Percentiles rank a stretch among this genome's conserved stretches.
Conservation (phyloP, 805 yeast species). For the Komagataella phaffii region DNA sequence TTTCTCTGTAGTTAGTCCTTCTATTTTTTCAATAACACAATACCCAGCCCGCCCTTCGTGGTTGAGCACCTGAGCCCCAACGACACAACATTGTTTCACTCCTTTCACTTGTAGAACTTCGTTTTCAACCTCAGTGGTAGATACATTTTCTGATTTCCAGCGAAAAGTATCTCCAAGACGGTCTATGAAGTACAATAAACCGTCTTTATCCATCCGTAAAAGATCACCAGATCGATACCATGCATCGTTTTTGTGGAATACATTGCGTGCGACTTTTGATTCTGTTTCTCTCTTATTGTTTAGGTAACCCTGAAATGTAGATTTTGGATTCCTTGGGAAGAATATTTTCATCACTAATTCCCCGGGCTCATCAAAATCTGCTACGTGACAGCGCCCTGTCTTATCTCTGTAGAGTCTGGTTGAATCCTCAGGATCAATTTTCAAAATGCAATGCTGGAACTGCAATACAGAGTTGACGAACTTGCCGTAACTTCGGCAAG, state of each 20-base stretch:
- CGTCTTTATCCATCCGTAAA: conserved; percentile 51
- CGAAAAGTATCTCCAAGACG: conserved; percentile 91
- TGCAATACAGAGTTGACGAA: conserved; percentile 37
- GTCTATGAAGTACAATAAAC: conserved; percentile 74
- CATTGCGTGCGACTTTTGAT: conserved; percentile 60
- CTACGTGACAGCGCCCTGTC: conserved; percentile 45
- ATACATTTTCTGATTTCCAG: conserved; percentile 94
- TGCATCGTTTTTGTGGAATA: conserved; percentile 78
- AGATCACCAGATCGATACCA: conserved; percentile 87
- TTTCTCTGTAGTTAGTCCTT: conserved; percentile 11
- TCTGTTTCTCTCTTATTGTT: conserved; percentile 72
- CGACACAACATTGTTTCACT: conserved; percentile 66
- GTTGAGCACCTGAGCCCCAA: conserved; percentile 71
- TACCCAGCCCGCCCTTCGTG: conserved; percentile 95
- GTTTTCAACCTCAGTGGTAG: conserved; percentile 87
- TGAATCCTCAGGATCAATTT: conserved; percentile 73
- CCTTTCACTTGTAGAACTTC: conserved; percentile 34
- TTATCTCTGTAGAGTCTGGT: conserved; percentile 53
- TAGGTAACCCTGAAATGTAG: conserved; percentile 79
- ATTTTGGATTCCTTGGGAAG: conserved; percentile 46
- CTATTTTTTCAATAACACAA: conserved; percentile 53
- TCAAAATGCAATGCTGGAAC: conserved; percentile 45
- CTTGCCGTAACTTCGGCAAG: conserved; percentile 69
- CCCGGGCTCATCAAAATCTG: conserved; percentile 61
- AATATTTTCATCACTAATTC: conserved; percentile 72